Percentiles rank a stretch among this genome's conserved stretches.
Conservation (phyloP, 1,284 basidiomycete species). For the Leccinum huronense region DNA sequence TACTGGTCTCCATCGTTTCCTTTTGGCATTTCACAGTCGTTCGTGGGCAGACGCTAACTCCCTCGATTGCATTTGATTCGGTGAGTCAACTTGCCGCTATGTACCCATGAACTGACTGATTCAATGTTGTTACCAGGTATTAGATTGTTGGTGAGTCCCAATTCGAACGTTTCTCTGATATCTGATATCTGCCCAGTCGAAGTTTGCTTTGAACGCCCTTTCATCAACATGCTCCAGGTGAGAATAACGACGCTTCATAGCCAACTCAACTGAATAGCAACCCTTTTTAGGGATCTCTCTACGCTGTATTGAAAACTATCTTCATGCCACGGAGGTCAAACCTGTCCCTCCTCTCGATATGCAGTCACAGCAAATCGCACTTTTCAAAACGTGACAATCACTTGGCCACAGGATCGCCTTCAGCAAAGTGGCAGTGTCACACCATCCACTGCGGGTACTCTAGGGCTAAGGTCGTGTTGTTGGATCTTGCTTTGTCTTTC, state of each 20-base stretch:
- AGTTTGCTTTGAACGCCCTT: conserved; percentile 81
- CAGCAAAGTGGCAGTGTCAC: conserved; percentile 44
- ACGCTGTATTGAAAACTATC: conserved; percentile 88
- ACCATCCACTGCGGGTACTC: conserved; percentile 67
- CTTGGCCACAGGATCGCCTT: conserved; percentile 80
- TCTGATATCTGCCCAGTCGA: conserved; percentile 48
- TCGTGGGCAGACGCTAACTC: conserved; percentile 68
- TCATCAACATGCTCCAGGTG: conserved; percentile 83
- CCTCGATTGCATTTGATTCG: conserved; percentile 73
- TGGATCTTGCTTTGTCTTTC: conserved; percentile 80
- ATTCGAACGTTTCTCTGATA: neutral
- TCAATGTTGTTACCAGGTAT: conserved; percentile 5
- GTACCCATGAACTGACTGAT: conserved; percentile 1
- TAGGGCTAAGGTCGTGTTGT: conserved; percentile 72
- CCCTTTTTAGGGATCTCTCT: conserved; percentile 68
- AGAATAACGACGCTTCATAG: conserved; percentile 6
- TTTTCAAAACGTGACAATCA: conserved; percentile 79
- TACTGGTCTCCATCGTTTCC: conserved; percentile 72
- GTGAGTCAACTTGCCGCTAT: conserved; percentile 39
- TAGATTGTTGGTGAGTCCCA: conserved; percentile 50
- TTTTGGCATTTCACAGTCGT: conserved; percentile 84
- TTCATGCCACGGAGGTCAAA: conserved; percentile 68
- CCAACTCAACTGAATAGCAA: conserved; percentile 3
- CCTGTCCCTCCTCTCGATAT: conserved; percentile 56
- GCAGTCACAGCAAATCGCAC: conserved; percentile 60